Conservation (phyloP, 257 asterid genomes). For the Solanum habrochaites region DNA sequence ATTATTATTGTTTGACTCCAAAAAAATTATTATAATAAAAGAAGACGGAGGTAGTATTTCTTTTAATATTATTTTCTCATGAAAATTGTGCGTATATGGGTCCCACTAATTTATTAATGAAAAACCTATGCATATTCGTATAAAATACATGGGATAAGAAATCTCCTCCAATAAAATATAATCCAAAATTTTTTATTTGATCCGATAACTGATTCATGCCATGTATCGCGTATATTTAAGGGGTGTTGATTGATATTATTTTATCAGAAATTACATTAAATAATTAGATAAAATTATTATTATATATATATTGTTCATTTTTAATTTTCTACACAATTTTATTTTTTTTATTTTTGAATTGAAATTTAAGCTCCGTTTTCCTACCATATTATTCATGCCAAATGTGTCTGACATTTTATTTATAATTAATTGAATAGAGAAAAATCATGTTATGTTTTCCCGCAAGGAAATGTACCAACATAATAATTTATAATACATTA, state of each 20-base stretch:
- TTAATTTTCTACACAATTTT: no score
- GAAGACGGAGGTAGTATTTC: background rate
- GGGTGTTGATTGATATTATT: no score
- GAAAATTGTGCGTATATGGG: background rate
- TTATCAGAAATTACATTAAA: no score
- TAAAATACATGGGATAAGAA: background rate
- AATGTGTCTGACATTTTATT: background rate
- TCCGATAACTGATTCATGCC: background rate
- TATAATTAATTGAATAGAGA: background rate
- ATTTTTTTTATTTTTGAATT: no score
- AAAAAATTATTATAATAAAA: no score
- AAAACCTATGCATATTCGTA: background rate
- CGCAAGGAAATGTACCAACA: no score
- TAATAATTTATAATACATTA: no score
- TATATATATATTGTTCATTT: no score
- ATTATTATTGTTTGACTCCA: no score
- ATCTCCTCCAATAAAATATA: background rate
- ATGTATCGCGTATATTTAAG: no score
- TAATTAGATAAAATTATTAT: no score
- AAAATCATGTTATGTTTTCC: background rate
- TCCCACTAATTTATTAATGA: background rate
- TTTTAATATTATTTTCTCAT: background rate
- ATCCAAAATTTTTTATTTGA: background rate
- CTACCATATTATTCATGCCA: background rate
- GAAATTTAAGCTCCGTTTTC: no score